phyloP scores from a whole-genome alignment of 129 eudicot species.

The Helianthus annuus region HanXRQr2.0-SUNRISE NC_035443.2:168007909-168008408 shows the following conservation, averaged over 20 bases:
- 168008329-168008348: too few species aligned
- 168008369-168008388: too few species aligned
- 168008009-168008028: too few species aligned
- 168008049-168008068: too few species aligned
- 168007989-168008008: too few species aligned
- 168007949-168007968: not conserved
- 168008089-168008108: slow-evolving; percentile 6
- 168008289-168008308: too few species aligned
- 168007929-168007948: not conserved
- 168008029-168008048: too few species aligned
- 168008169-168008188: slow-evolving; percentile 17
- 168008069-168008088: not conserved
- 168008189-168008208: slow-evolving; percentile 1
- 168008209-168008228: not conserved
- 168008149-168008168: slow-evolving; percentile 17
- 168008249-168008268: not conserved
- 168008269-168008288: too few species aligned
- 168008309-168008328: too few species aligned
- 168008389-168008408: too few species aligned
- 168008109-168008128: not conserved
- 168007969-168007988: not conserved
- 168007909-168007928: not conserved
- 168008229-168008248: not conserved
- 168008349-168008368: too few species aligned
- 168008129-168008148: slow-evolving; percentile 5